Conservation (phyloP, 2,329 filamentous ascomycete species). For the Hypoxylon sp. region DNA sequence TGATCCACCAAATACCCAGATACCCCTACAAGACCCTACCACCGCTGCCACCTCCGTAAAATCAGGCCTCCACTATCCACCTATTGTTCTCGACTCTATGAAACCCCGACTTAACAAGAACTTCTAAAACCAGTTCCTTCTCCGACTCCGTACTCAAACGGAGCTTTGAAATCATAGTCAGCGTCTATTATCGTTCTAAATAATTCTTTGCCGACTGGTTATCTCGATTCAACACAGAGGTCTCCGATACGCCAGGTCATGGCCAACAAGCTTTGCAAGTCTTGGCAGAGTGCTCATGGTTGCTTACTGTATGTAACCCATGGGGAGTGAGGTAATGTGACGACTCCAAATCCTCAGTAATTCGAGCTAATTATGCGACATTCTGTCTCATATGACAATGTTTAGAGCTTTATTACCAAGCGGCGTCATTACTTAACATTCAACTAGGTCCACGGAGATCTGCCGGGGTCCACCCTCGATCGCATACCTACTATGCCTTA, state of each 20-base stretch:
- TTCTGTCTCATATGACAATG: slow-evolving; percentile 39
- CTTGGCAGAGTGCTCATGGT: slow-evolving; percentile 43
- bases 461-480: slow-evolving; percentile 35
- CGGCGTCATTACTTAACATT: slow-evolving; percentile 32
- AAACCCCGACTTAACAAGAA: slow-evolving; percentile 7
- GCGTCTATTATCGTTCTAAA: slow-evolving; percentile 8
- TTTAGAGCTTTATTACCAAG: slow-evolving; percentile 40
- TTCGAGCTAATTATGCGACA: slow-evolving; percentile 36
- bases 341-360: slow-evolving; percentile 42
- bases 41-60: background rate
- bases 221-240: slow-evolving; percentile 25
- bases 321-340: slow-evolving; percentile 43
- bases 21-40: slow-evolving; percentile 17
- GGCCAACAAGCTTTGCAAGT: slow-evolving; percentile 40
- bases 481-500: slow-evolving; percentile 16
- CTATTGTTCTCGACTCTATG: no score
- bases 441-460: slow-evolving; percentile 32
- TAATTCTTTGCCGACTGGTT: slow-evolving; percentile 29
- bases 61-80: no score
- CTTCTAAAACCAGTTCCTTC: background rate
- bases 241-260: slow-evolving; percentile 32
- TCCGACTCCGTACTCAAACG: slow-evolving; percentile 10
- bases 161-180: slow-evolving; percentile 17
- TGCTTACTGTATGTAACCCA: slow-evolving; percentile 48
- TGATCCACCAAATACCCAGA: slow-evolving; percentile 23